Evolutionary conservation across 331 rosid species (phyloP).

Genomic region (Quercus tomentella): DNA sequence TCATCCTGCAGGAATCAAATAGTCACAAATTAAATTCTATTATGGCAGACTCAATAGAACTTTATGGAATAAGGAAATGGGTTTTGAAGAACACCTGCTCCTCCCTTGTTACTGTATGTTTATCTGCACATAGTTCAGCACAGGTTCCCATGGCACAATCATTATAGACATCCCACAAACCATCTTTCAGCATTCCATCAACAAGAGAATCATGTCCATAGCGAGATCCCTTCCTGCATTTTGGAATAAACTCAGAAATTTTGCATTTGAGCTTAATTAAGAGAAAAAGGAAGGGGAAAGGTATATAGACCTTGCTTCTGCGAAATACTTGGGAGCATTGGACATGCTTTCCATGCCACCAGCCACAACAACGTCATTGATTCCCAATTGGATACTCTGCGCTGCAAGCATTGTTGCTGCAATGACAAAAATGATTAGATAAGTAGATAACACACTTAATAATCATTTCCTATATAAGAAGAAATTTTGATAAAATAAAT

Average conservation of each 20-base stretch:
- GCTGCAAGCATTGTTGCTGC: conserved; percentile 95
- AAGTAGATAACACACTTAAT: background rate
- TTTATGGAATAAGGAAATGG: conserved; percentile 10
- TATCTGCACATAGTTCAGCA: conserved; percentile 96
- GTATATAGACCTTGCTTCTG: conserved; percentile 86
- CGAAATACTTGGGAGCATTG: conserved; percentile 81
- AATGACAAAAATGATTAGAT: conserved; percentile 15
- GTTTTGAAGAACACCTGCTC: conserved; percentile 55
- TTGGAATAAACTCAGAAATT: conserved; percentile 29
- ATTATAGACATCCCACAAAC: conserved; percentile 89
- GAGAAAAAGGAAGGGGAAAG: conserved; percentile 6
- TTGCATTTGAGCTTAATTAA: conserved; percentile 13
- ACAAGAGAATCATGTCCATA: conserved; percentile 97
- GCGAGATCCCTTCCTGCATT: conserved; percentile 94
- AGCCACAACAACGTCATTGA: conserved; percentile 89
- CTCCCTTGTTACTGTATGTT: conserved; percentile 75
- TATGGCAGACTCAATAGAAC: background rate
- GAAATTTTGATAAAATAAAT: background rate
- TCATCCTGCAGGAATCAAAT: conserved; percentile 59
- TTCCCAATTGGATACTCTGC: conserved; percentile 93
- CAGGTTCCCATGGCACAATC: conserved; percentile 92
- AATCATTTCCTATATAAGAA: background rate
- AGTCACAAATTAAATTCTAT: conserved; percentile 15
- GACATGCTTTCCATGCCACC: conserved; percentile 99
- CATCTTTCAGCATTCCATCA: conserved; percentile 97